Conservation (phyloP, 176 grass and related monocot genomes). For the Leersia perrieri region DNA sequence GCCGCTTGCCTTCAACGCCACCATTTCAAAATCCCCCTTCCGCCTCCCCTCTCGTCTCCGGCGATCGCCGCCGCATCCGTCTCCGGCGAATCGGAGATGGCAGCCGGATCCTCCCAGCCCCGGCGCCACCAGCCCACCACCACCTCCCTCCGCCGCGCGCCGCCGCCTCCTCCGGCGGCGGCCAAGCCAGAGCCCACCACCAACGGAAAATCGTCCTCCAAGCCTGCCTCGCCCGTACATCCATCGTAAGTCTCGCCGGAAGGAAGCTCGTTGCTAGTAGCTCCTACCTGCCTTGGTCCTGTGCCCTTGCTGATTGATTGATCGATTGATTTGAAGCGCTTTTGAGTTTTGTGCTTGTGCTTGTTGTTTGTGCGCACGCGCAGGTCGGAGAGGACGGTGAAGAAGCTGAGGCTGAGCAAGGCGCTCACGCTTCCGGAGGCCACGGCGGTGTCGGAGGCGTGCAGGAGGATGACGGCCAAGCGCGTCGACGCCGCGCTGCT, state of each 20-base stretch:
- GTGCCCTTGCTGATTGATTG: neutral
- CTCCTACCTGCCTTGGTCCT: neutral
- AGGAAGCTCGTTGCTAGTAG: neutral
- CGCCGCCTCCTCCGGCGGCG: neutral
- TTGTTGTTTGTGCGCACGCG: neutral
- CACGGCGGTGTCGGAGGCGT: constrained; percentile 60
- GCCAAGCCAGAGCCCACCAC: neutral
- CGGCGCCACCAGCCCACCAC: neutral
- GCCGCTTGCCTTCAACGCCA: constrained; percentile 10
- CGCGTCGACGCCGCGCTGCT: constrained; percentile 69
- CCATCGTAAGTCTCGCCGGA: constrained; percentile 11
- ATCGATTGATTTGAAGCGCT: too few species aligned
- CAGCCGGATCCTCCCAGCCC: neutral
- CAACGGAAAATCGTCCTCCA: constrained; percentile 29
- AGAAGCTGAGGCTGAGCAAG: constrained; percentile 63
- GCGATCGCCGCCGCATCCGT: neutral
- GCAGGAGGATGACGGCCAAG: constrained; percentile 64
- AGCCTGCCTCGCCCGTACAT: constrained; percentile 32
- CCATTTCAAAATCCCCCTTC: constrained; percentile 15
- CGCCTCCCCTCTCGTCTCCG: neutral
- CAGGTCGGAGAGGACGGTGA: constrained; percentile 77
- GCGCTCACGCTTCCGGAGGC: constrained; percentile 69
- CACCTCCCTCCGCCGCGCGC: constrained; percentile 1
- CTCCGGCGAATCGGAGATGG: neutral
- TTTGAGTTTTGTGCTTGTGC: neutral